Evolutionary conservation across 768 basidiomycete genomes (phyloP), one percentile per base, ranked within the genome.

Genomic region (Pisolithus orientalis): DNA sequence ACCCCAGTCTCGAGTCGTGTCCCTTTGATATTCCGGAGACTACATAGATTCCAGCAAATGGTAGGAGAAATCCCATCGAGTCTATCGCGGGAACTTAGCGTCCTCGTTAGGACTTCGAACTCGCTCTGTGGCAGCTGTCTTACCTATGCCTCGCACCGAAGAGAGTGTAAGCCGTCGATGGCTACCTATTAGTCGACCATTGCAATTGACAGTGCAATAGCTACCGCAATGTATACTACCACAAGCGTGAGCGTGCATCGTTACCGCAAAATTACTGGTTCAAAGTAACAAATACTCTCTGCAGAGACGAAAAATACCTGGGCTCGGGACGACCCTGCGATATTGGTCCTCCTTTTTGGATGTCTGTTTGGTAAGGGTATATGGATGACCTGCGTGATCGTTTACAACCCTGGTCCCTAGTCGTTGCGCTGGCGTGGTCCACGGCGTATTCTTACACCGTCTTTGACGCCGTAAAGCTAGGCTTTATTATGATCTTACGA

Each of bases 261-360:
- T 28, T 40, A 29, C 0, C 3, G 38, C 39, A 7, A 16, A 47
- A 17, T 17, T 5, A 46, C 39, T 40, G 42, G 9, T 9, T 16
- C 0, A 3, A 38, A n/a, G 2, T 21, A 8, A 4, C 31, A 16
- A 54, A n/a, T 43, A 34, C 38, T 57, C 37, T 44, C 40, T 39
- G 56, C 70, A 90, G 93, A 97, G 75, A 97, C 94, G 17, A 97
- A 96, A 77, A 96, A 98, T 67, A 92, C 89, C 14, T 97, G 94
- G 94, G 93, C 94, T 17, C 77, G 95, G 67, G 95, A 98, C 68
- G 95, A 98, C 65, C 95, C 95, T 21, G 95, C 95, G 27, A 93
- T 96, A 57, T 78, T 97, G 27, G 78, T 97, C 28, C 80, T 98
- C 46, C 84, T 97, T 42, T 79, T 80, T 46, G 86, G 80, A 42